A percentile compares a stretch with the other conserved stretches of the same genome.
Conservation (phyloP, 257 asterid species). For the Przewalskia tangutica region DNA sequence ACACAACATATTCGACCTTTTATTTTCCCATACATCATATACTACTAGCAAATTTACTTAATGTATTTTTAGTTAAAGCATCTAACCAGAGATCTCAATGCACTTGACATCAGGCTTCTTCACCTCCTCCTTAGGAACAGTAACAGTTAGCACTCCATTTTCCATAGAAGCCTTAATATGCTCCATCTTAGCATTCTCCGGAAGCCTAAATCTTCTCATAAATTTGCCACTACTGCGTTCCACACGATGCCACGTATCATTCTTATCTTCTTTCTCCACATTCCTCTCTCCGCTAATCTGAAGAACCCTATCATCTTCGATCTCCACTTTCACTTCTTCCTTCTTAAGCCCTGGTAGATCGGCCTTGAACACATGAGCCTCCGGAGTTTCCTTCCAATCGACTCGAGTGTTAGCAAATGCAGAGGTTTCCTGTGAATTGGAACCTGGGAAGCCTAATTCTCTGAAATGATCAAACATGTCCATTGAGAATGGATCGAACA, state of each 20-base stretch:
- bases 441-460: neutral
- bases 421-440: neutral
- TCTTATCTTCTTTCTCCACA: constrained; percentile 11
- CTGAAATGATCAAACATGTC: neutral
- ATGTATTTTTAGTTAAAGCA: neutral
- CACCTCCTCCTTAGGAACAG: constrained; percentile 11
- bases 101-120: constrained; percentile 12
- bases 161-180: constrained; percentile 4
- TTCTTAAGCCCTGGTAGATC: neutral
- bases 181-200: constrained; percentile 12
- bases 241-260: constrained; percentile 10
- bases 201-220: constrained; percentile 8
- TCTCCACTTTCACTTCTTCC: neutral
- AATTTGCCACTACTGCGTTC: constrained; percentile 17
- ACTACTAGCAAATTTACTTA: too few relatives aligned
- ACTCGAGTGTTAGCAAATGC: neutral
- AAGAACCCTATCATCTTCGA: too few relatives aligned
- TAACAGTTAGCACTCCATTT: constrained; percentile 7
- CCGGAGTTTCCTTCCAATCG: constrained; percentile 4
- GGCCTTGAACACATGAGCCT: neutral
- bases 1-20: neutral
- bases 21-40: too few relatives aligned
- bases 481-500: neutral
- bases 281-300: constrained; percentile 10
- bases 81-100: constrained; percentile 3